Evolutionary conservation across 345 rosid species (phyloP).

Genomic region (Litchi chinensis): DNA sequence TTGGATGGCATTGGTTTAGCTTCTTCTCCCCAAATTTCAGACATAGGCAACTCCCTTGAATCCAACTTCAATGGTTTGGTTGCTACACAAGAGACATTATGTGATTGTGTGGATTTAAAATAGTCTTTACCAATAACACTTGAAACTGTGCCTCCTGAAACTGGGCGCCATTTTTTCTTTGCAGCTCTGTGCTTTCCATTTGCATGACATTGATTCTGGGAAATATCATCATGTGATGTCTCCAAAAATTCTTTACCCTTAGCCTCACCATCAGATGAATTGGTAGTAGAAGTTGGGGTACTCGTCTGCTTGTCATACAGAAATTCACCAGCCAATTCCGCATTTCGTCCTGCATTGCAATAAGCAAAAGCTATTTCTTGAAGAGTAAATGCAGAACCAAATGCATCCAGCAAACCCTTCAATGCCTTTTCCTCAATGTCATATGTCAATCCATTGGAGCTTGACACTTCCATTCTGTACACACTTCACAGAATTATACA

Average conservation of each 20-base stretch:
- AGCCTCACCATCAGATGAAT: constrained; percentile 22
- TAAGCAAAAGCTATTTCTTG: constrained; percentile 53
- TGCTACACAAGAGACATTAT: constrained; percentile 28
- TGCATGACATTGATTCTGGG: constrained; percentile 18
- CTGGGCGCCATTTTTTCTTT: constrained; percentile 45
- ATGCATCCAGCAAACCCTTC: constrained; percentile 44
- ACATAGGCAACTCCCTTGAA: constrained; percentile 30
- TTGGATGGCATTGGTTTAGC: constrained; percentile 13
- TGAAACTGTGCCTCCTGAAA: constrained; percentile 56
- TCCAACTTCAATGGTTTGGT: constrained; percentile 58
- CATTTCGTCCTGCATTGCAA: constrained; percentile 37
- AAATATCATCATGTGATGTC: constrained; percentile 17
- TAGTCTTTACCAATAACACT: constrained; percentile 50
- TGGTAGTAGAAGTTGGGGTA: constrained; percentile 18
- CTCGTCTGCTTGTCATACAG: constrained; percentile 35
- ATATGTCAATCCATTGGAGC: constrained; percentile 20
- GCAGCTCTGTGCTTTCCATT: constrained; percentile 33
- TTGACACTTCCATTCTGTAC: constrained; percentile 45
- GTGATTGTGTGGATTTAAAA: constrained; percentile 28
- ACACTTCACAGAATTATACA: not conserved
- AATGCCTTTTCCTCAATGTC: constrained; percentile 43
- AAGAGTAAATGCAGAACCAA: constrained; percentile 42
- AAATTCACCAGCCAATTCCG: constrained; percentile 40
- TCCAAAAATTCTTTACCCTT: constrained; percentile 20
- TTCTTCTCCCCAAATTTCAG: constrained; percentile 40